Evolutionary conservation across 164 flowering plant genomes (phyloP).

Genomic region (Platanus orientalis): DNA sequence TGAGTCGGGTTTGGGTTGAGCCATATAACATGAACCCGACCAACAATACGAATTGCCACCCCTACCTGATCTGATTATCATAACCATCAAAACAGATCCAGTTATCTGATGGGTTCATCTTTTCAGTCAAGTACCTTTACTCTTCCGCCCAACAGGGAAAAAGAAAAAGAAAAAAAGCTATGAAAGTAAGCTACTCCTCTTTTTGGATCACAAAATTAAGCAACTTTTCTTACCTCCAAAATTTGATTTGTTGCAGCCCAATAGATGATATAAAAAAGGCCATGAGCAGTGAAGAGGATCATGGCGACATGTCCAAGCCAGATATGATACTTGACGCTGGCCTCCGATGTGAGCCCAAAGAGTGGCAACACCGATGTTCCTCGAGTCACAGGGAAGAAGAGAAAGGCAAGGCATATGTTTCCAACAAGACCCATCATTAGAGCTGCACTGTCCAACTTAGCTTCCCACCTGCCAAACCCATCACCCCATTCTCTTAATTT

Average conservation of each 20-base stretch:
- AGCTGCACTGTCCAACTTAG: conserved; percentile 33
- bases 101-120: too few species aligned
- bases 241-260: conserved; percentile 39
- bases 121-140: too few species aligned
- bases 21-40: too few species aligned
- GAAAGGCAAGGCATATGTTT: conserved; percentile 50
- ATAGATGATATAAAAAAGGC: conserved; percentile 34
- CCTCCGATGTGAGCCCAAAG: conserved; percentile 66
- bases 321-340: conserved; percentile 63
- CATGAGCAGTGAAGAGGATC: conserved; percentile 59
- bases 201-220: too few species aligned
- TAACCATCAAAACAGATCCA: too few species aligned
- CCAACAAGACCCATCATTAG: conserved; percentile 57
- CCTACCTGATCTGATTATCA: too few species aligned
- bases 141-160: too few species aligned
- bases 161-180: too few species aligned
- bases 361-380: conserved; percentile 67
- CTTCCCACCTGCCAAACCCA: conserved; percentile 50
- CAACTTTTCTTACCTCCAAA: conserved; percentile 34
- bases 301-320: conserved; percentile 72
- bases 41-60: too few species aligned
- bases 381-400: conserved; percentile 76
- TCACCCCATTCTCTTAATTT: background rate
- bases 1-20: too few species aligned
- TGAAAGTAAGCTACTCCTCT: too few species aligned